Base-by-base conservation (phyloP, 768 basidiomycete genomes). In the Boletus pseudo-olivaceus region DNA sequence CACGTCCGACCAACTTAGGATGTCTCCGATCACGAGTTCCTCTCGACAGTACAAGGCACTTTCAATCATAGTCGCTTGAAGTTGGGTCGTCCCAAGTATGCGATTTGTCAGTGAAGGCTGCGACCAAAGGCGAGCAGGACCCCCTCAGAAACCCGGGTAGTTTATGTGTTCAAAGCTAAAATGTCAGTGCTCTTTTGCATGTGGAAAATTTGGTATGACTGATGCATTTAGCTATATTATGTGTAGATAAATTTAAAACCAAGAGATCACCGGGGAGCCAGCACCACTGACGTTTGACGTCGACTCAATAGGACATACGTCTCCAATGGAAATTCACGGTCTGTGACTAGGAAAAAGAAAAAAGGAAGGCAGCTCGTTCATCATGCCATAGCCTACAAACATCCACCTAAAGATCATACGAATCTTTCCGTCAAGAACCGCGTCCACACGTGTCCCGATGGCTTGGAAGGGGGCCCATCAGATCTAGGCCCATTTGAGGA, bases 401-500 rank as follows among this genome's bases (percentile, higher is more conserved):
- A 30, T 48, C 45, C 59, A 45, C 44, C 48, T 39, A 9, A 32
- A 53, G 41, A 23, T 27, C 26, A 11, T 37, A 33, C 30, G 11
- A 42, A 37, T 34, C 12, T 43, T 52, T 48, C 49, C 39, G 49
- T 59, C 51, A 54, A 54, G 40, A 52, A 56, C 52, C n/a, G 26
- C 27, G 33, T 23, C 35, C 14, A 45, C 51, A 49, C 49, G 41
- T 44, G 55, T 38, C 43, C 32, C 27, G 40, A 59, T 40, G 54
- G 29, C 20, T 43, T 20, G 27, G n/a, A 19, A 32, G 32, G 30
- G 15, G 4, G 32, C 12, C 10, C 47, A 43, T 53, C 51, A 11
- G 54, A 45, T 63, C 64, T 66, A 80, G 38, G 78, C 77, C 65
- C 73, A 81, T 42, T 63, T 60, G 52, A 61, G 61, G 35, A 82